Conservation (phyloP, 805 yeast species). For the Komagataella phaffii region DNA sequence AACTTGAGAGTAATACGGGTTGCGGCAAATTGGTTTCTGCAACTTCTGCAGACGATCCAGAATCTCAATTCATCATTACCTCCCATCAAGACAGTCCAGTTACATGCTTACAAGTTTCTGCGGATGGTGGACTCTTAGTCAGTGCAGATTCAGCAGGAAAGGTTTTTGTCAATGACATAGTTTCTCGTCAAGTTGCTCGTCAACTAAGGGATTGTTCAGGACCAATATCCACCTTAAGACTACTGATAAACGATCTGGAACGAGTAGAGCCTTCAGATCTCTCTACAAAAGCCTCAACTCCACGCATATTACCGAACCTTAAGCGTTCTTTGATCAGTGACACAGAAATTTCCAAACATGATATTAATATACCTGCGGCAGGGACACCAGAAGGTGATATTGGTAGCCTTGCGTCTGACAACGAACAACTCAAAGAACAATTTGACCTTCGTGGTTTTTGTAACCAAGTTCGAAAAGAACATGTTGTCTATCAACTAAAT, state of each 20-base stretch:
- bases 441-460: conserved; percentile 37
- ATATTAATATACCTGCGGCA: conserved; percentile 11
- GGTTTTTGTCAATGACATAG: conserved; percentile 53
- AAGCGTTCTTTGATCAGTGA: conserved; percentile 42
- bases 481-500: conserved; percentile 33
- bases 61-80: neutral
- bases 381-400: conserved; percentile 18
- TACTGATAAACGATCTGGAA: neutral
- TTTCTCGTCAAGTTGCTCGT: conserved; percentile 53
- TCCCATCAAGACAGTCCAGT: conserved; percentile 18
- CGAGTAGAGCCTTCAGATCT: neutral
- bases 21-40: conserved; percentile 28
- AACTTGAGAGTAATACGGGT: conserved; percentile 51
- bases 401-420: neutral
- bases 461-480: conserved; percentile 33
- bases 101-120: conserved; percentile 42
- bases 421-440: conserved; percentile 10
- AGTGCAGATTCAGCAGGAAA: conserved; percentile 70
- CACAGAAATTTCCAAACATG: conserved; percentile 26
- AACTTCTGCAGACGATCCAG: conserved; percentile 1
- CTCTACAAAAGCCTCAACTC: neutral
- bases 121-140: conserved; percentile 62
- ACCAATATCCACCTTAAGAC: neutral
- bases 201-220: neutral
- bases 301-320: conserved; percentile 42